phyloP scores from a whole-genome alignment of 805 yeast species.

The Cyberlindnera amylophila region DNA sequence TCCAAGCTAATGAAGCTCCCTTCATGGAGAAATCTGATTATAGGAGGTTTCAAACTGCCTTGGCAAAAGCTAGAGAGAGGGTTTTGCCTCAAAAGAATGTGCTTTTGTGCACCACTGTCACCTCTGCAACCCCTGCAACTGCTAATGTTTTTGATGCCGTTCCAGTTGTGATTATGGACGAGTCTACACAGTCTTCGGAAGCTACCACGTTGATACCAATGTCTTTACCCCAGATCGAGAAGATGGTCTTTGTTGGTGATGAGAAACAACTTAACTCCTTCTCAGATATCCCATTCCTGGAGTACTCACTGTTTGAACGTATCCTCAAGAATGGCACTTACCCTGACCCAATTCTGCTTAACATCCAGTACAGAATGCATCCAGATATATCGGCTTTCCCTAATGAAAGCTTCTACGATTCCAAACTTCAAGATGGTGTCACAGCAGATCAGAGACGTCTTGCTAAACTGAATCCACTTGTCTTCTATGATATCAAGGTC shows the following conservation, averaged over 20 bases:
- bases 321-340: slow-evolving; percentile 57
- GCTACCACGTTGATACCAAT: slow-evolving; percentile 67
- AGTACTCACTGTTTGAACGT: slow-evolving; percentile 65
- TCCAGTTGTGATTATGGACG: slow-evolving; percentile 72
- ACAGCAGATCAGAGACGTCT: slow-evolving; percentile 44
- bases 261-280: slow-evolving; percentile 72
- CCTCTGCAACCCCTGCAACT: slow-evolving; percentile 62
- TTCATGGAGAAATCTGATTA: neutral
- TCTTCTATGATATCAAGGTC: slow-evolving; percentile 47
- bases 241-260: slow-evolving; percentile 61
- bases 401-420: slow-evolving; percentile 44
- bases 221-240: slow-evolving; percentile 60
- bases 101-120: slow-evolving; percentile 66
- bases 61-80: slow-evolving; percentile 36
- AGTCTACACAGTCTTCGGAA: slow-evolving; percentile 71
- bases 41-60: neutral
- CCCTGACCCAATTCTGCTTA: slow-evolving; percentile 58
- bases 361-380: slow-evolving; percentile 66
- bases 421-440: slow-evolving; percentile 53
- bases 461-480: slow-evolving; percentile 49
- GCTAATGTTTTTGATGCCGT: slow-evolving; percentile 52
- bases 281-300: slow-evolving; percentile 60
- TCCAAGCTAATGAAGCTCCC: neutral
- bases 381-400: slow-evolving; percentile 59
- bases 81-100: slow-evolving; percentile 60